Evolutionary conservation across 1,284 basidiomycete genomes (phyloP).

Genomic region (Naganishia albida): DNA sequence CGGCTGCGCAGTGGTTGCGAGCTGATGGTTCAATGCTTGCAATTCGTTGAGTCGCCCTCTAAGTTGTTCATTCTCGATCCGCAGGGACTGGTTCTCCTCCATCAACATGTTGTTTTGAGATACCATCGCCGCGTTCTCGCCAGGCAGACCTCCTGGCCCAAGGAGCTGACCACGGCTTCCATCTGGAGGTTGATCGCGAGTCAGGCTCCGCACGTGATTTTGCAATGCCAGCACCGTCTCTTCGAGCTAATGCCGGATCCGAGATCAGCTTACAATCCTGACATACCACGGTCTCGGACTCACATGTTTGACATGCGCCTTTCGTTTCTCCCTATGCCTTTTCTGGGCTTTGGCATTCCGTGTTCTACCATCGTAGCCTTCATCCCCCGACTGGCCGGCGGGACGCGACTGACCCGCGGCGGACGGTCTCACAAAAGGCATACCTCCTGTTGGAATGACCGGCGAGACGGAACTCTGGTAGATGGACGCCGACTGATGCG

Average conservation of each 20-base stretch:
- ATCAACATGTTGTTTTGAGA: slow-evolving; percentile 9
- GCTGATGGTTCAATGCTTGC: not conserved
- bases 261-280: not conserved
- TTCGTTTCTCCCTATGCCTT: slow-evolving; percentile 84
- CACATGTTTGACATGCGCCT: slow-evolving; percentile 87
- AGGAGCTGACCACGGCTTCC: not conserved
- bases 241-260: slow-evolving; percentile 3
- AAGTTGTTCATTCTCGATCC: slow-evolving; percentile 13
- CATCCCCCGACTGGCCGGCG: slow-evolving; percentile 26
- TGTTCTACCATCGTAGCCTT: slow-evolving; percentile 50
- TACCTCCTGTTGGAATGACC: slow-evolving; percentile 11
- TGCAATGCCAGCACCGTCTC: slow-evolving; percentile 26
- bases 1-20: not conserved
- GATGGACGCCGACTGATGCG: not conserved
- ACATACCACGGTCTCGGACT: slow-evolving; percentile 37
- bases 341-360: slow-evolving; percentile 87
- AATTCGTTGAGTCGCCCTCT: slow-evolving; percentile 6
- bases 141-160: not conserved
- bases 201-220: slow-evolving; percentile 14
- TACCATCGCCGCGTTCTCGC: not conserved
- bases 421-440: not conserved
- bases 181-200: slow-evolving; percentile 7
- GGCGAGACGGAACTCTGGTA: slow-evolving; percentile 25
- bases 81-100: slow-evolving; percentile 19
- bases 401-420: not conserved